Evolutionary conservation across 306 rosid species (phyloP), one percentile per base, ranked within the genome.

Genomic region (Bauhinia variegata): DNA sequence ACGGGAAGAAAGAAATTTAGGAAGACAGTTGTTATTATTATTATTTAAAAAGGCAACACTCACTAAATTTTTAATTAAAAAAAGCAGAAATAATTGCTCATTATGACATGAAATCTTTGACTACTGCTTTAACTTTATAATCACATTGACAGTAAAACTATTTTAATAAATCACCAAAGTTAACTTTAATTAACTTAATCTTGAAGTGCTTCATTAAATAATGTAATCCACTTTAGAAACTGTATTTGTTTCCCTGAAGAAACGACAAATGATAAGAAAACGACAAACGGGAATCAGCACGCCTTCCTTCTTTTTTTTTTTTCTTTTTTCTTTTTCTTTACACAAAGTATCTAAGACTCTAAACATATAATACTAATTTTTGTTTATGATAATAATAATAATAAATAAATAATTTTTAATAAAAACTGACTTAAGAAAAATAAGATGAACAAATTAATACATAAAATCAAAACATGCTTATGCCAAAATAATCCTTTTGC

Each of bases 101-200:
- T 79, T 37, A 54, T 73, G 12, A 11, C 64, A 64, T 23, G 44
- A 77, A 46, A 78, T 69, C 82, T 80, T 73, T 69, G 88, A 78
- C 81, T 18, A 36, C 61, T 69, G 38, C 72, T 66, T 81, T 60
- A 70, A 42, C 67, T 61, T 51, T 56, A 34, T 63, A 18, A 19
- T 10, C 57, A 16, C 37, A 58, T 13, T 13, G 30, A 30, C 28
- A 23, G 28, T 23, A 23, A 42, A 52, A 53, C 44, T 54, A n/a
- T 49, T 65, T 58, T 49, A 14, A 39, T 31, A 43, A 64, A 11
- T 13, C 36, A 3, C 42, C 28, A 67, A 60, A 78, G 72, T 55
- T 39, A 30, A 37, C 56, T 71, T 71, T 67, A 76, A 19, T 56
- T 43, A 67, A 44, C 18, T 47, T 39, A 58, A 69, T 41, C 43